Evolutionary conservation across 805 yeast species (phyloP).

Genomic region (Ogataea zsoltii): DNA sequence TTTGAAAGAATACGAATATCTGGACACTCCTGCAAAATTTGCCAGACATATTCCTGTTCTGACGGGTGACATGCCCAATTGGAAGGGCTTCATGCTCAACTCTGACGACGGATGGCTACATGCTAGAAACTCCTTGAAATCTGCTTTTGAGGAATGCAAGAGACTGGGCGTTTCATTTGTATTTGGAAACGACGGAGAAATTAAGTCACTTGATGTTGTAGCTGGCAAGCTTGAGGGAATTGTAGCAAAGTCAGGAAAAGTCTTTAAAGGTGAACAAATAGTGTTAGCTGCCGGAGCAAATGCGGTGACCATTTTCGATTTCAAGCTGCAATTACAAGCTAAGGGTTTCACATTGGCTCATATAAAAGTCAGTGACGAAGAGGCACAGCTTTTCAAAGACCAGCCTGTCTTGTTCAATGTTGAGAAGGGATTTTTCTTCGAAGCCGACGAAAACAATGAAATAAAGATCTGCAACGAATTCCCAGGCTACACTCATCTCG

Average conservation of each 20-base stretch:
- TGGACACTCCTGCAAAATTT: conserved; percentile 22
- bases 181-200: conserved; percentile 15
- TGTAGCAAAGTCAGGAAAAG: conserved; percentile 27
- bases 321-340: conserved; percentile 34
- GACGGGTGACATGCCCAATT: conserved; percentile 9
- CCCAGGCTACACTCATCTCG: conserved; percentile 15
- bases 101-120: conserved; percentile 34
- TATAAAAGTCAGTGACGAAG: conserved; percentile 37
- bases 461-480: conserved; percentile 38
- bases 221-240: conserved; percentile 10
- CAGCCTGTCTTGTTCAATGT: conserved; percentile 45
- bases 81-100: conserved; percentile 23
- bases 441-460: conserved; percentile 42
- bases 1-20: conserved; percentile 16
- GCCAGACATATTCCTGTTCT: conserved; percentile 17
- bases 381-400: conserved; percentile 34
- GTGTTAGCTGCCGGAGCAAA: conserved; percentile 40
- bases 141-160: conserved; percentile 22
- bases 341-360: conserved; percentile 42
- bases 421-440: conserved; percentile 46
- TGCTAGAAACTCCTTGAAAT: conserved; percentile 30
- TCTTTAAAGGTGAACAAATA: conserved; percentile 31
- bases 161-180: conserved; percentile 22
- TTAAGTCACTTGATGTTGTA: conserved; percentile 3
- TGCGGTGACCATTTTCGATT: conserved; percentile 36